Evolutionary conservation across 2,329 filamentous ascomycete species (phyloP).

Genomic region (Dichotomopilus funicola): DNA sequence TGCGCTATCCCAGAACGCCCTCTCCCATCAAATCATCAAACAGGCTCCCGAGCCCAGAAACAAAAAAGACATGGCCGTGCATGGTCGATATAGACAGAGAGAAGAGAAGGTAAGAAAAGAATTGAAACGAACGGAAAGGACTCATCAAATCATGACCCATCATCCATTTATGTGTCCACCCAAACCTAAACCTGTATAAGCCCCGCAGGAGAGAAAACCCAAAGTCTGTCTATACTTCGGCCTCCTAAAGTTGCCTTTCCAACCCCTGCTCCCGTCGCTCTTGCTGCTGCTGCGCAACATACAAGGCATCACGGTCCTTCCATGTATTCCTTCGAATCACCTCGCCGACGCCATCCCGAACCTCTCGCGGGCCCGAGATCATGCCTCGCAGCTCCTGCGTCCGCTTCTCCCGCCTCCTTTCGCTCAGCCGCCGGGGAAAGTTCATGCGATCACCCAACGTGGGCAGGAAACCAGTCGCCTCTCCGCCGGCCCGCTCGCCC

Average conservation of each 20-base stretch:
- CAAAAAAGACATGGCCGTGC: too few relatives aligned
- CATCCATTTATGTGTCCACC: background rate
- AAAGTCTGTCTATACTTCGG: background rate
- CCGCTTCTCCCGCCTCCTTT: constrained; percentile 52
- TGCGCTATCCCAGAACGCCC: too few relatives aligned
- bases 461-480: constrained; percentile 24
- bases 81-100: constrained; percentile 8
- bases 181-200: background rate
- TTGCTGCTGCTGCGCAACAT: constrained; percentile 3
- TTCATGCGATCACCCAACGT: constrained; percentile 43
- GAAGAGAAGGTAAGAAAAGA: constrained; percentile 3
- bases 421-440: constrained; percentile 49
- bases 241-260: background rate
- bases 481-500: background rate
- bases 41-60: too few relatives aligned
- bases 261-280: background rate
- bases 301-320: constrained; percentile 21
- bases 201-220: background rate
- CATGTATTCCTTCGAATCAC: constrained; percentile 44
- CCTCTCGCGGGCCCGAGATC: constrained; percentile 54
- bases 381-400: constrained; percentile 51
- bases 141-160: background rate
- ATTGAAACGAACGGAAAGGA: background rate
- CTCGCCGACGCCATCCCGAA: constrained; percentile 52
- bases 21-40: too few relatives aligned